Percentiles rank a stretch among this genome's conserved stretches.
These are phyloP conservation scores for Stagonosporopsis cucurbitacearum DNA, from an alignment of 2,329 filamentous ascomycete genomes.

Conservation along the genomic window DNA sequence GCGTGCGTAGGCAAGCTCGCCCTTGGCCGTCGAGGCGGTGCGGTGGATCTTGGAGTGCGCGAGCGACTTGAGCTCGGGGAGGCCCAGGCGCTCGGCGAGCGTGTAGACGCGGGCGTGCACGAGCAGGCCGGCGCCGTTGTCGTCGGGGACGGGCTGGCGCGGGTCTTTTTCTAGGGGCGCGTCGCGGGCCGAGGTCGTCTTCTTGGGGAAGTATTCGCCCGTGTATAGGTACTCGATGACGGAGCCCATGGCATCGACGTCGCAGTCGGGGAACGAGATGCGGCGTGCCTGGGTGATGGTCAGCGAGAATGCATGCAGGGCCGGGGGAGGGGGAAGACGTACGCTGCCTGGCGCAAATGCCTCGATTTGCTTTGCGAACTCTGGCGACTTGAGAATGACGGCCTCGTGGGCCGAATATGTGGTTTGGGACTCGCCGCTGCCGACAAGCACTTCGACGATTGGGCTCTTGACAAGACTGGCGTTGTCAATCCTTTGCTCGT, in stretches of 20 bases:
- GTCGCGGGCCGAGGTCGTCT: constrained; percentile 65
- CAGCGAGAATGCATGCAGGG: not conserved
- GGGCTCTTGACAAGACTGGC: constrained; percentile 56
- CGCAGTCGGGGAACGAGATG: constrained; percentile 71
- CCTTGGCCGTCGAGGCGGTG: constrained; percentile 83
- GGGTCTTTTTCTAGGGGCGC: constrained; percentile 74
- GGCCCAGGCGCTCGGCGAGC: constrained; percentile 77
- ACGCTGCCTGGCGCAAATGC: constrained; percentile 69
- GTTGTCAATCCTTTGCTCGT: not conserved
- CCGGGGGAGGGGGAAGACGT: constrained; percentile 42
- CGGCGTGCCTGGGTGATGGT: constrained; percentile 61
- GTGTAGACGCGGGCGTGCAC: constrained; percentile 92
- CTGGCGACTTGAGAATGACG: constrained; percentile 76
- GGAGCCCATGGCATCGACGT: constrained; percentile 76
- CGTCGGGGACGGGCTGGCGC: constrained; percentile 69
- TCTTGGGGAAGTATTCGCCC: constrained; percentile 79
- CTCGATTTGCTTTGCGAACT: constrained; percentile 69
- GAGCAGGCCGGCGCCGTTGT: constrained; percentile 81
- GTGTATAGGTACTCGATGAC: constrained; percentile 87
- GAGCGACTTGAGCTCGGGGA: constrained; percentile 71
- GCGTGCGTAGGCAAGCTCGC: constrained; percentile 89
- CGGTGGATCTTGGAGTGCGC: constrained; percentile 91
- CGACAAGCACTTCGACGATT: constrained; percentile 55
- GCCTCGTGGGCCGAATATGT: constrained; percentile 80
- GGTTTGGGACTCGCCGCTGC: constrained; percentile 63